Base-by-base conservation (phyloP, 2,329 filamentous ascomycete genomes). In the Cytospora leucostoma region DNA sequence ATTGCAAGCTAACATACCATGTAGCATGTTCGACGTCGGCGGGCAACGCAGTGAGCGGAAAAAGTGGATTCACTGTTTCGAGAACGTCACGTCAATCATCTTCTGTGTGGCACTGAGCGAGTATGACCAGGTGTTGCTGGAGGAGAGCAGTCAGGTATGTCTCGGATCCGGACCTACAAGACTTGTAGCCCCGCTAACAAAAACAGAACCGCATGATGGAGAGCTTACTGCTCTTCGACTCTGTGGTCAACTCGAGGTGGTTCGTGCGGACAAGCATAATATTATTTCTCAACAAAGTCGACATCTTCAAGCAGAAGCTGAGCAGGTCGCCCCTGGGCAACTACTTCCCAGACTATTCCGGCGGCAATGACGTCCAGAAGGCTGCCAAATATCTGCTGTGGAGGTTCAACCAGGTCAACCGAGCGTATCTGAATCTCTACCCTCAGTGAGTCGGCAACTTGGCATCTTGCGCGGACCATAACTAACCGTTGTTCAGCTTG, bases 61-160 rank as follows among this genome's bases (percentile, higher is more conserved):
- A 82, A 99, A 99, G 80, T 99, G 95, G 95, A 99, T 99, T 74
- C 95, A 99, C 79, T 99, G 95, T 80, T 99, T 99, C 76, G 95
- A 99, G 77, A 98, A 98, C 71, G 95, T 99, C 71, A 99, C 95
- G 51, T 98, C 95, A 4, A 99, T 99, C 76, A 99, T 99, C 70
- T 99, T 99, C 78, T 99, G 95, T 74, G 95, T 99, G 66, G 95
- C 95, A 17, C 80, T 99, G 70, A 98, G 93, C 80, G 95, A 99
- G 78, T 99, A 99, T 75, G 95, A 99, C 73, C 95, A 99, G 78
- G 94, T 97, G 6, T 81, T 99, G 60, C 82, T 99, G 49, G 95
- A 99, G 78, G 95, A 98, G 78, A 96, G 92, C 78, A 97, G 94
- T 74, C 95, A 98, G 83, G 93, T 95, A 85, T 70, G 84, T 74